Percentiles rank a stretch among this genome's conserved stretches.
phyloP scores from a whole-genome alignment of 192 early-diverging fungal genomes.

The Coemansia sp. region DNA sequence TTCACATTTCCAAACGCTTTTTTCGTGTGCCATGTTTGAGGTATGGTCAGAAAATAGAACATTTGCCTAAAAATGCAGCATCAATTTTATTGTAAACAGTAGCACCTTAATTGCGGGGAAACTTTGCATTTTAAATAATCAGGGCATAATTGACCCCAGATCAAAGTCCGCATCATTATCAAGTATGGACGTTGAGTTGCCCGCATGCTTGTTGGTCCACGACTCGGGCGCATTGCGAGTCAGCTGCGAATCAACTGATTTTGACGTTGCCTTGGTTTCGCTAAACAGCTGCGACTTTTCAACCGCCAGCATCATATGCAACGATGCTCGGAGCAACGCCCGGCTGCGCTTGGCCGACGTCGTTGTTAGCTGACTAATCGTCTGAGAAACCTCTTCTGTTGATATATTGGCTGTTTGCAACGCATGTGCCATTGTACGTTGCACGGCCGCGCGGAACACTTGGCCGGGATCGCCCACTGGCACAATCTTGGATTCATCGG shows the following conservation, averaged over 20 bases:
- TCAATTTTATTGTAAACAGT: too few species aligned
- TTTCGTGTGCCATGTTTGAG: constrained; percentile 4
- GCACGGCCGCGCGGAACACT: constrained; percentile 17
- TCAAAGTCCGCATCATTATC: constrained; percentile 38
- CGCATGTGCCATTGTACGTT: not conserved
- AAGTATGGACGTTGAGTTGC: constrained; percentile 10
- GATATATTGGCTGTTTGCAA: constrained; percentile 4
- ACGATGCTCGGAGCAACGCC: constrained; percentile 27
- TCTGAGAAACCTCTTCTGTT: constrained; percentile 11
- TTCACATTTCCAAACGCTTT: not conserved
- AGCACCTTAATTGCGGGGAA: not conserved
- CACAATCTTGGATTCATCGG: not conserved
- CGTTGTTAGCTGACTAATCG: not conserved
- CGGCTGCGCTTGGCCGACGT: constrained; percentile 16
- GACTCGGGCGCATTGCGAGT: constrained; percentile 3
- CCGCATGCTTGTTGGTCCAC: constrained; percentile 27
- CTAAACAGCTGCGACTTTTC: constrained; percentile 39
- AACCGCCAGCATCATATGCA: constrained; percentile 40
- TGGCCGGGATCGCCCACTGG: constrained; percentile 27
- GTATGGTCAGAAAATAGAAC: not conserved
- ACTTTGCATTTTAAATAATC: not conserved
- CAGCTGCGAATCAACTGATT: not conserved
- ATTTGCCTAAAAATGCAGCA: not conserved
- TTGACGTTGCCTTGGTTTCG: not conserved
- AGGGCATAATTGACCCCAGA: constrained; percentile 25